Evolutionary conservation across 768 basidiomycete species (phyloP).

Genomic region (Auriscalpium orientale): DNA sequence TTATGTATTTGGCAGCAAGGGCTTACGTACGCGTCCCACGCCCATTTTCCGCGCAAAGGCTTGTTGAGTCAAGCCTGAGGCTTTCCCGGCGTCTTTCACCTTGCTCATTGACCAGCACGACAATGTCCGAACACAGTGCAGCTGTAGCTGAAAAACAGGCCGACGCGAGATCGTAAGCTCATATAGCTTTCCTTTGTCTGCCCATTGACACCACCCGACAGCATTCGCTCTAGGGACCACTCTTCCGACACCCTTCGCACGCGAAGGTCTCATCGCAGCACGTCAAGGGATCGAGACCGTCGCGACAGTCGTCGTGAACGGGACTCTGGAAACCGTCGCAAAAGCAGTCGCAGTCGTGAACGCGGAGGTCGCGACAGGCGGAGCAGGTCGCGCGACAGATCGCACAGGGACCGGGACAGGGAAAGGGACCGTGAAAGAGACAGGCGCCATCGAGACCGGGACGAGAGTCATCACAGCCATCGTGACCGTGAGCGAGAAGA

Average conservation of each 20-base stretch:
- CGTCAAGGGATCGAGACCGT: conserved; percentile 55
- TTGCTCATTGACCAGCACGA: no score
- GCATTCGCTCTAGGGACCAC: conserved; percentile 52
- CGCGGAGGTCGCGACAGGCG: conserved; percentile 32
- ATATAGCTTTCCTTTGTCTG: no score
- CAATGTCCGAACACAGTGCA: conserved; percentile 12
- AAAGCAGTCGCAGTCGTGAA: conserved; percentile 54
- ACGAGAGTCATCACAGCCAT: conserved; percentile 46
- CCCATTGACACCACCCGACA: not conserved
- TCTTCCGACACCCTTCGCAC: conserved; percentile 74
- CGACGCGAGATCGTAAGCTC: no score
- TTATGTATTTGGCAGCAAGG: no score
- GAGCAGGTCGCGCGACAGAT: conserved; percentile 28
- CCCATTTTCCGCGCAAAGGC: no score
- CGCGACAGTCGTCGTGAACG: conserved; percentile 48
- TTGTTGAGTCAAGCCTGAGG: no score
- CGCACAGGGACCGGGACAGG: conserved; percentile 37
- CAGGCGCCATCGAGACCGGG: conserved; percentile 37
- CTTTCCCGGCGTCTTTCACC: no score
- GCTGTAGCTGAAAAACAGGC: not conserved
- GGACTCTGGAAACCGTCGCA: conserved; percentile 46
- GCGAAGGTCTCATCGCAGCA: conserved; percentile 63
- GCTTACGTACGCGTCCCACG: no score
- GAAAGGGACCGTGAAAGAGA: conserved; percentile 41
- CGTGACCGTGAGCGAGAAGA: conserved; percentile 43